These are phyloP conservation scores for Dendrothele bispora DNA, from an alignment of 768 basidiomycete species.

Conservation along the genomic window DNA sequence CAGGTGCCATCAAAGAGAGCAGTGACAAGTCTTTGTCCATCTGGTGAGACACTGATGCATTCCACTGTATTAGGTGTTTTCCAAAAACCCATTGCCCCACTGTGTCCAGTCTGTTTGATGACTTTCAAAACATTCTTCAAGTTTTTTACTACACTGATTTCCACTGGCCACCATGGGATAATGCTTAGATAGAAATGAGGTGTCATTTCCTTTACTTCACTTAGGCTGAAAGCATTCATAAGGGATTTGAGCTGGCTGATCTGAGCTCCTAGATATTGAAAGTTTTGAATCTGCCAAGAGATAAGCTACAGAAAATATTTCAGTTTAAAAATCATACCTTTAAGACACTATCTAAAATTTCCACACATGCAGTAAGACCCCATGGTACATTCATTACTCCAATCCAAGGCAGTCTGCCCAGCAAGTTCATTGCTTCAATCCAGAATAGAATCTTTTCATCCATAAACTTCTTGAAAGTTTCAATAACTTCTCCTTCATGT, in stretches of 20 bases:
- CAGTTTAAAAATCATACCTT: no score
- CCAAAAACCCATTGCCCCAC: not conserved
- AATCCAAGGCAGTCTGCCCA: not conserved
- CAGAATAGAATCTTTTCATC: constrained; percentile 2
- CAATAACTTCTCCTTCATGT: not conserved
- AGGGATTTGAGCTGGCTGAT: not conserved
- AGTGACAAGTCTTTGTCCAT: not conserved
- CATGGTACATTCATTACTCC: no score
- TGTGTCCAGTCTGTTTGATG: not conserved
- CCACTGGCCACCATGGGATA: not conserved
- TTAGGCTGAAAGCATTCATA: not conserved
- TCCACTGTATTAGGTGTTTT: not conserved
- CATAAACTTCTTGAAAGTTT: not conserved
- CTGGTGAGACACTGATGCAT: not conserved
- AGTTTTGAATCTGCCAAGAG: not conserved
- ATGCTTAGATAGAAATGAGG: constrained; percentile 5
- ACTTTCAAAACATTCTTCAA: not conserved
- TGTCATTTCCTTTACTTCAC: not conserved
- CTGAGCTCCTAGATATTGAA: not conserved
- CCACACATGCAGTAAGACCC: no score
- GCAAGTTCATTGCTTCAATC: constrained; percentile 7
- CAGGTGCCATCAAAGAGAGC: not conserved
- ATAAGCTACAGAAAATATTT: no score
- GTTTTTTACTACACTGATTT: not conserved
- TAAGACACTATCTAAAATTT: no score